Evolutionary conservation across 371 early-diverging fungal genomes (phyloP).

Genomic region (Mortierella sp.): DNA sequence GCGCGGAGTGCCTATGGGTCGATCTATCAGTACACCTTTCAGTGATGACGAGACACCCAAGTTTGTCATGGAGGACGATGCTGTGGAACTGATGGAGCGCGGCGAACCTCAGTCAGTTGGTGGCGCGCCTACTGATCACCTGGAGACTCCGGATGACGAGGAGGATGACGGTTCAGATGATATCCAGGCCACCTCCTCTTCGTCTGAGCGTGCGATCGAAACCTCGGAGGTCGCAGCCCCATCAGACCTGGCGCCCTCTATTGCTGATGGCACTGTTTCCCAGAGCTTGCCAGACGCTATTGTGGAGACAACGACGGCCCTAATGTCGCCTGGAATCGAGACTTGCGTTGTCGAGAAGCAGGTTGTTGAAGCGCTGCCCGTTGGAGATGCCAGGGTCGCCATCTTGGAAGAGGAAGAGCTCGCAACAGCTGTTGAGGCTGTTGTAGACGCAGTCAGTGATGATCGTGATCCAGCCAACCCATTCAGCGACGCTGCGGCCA

Average conservation of each 20-base stretch:
- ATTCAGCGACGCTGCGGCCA: slow-evolving; percentile 47
- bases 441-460: slow-evolving; percentile 1
- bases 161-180: not conserved
- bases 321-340: not conserved
- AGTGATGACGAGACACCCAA: slow-evolving; percentile 45
- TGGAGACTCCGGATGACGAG: slow-evolving; percentile 2
- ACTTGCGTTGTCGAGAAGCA: not conserved
- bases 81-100: slow-evolving; percentile 50
- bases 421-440: not conserved
- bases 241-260: not conserved
- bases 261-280: not conserved
- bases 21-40: slow-evolving; percentile 49
- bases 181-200: not conserved
- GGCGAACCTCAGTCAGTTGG: slow-evolving; percentile 27
- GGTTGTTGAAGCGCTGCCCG: not conserved
- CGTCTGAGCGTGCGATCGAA: too few relatives aligned
- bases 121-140: not conserved
- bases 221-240: not conserved
- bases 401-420: not conserved
- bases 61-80: slow-evolving; percentile 43
- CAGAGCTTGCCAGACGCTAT: not conserved
- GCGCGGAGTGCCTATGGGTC: slow-evolving; percentile 52
- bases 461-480: slow-evolving; percentile 44
- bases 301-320: not conserved
- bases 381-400: not conserved